Conservation (phyloP, 2,329 filamentous ascomycete genomes). For the Sporothrix phasma region DNA sequence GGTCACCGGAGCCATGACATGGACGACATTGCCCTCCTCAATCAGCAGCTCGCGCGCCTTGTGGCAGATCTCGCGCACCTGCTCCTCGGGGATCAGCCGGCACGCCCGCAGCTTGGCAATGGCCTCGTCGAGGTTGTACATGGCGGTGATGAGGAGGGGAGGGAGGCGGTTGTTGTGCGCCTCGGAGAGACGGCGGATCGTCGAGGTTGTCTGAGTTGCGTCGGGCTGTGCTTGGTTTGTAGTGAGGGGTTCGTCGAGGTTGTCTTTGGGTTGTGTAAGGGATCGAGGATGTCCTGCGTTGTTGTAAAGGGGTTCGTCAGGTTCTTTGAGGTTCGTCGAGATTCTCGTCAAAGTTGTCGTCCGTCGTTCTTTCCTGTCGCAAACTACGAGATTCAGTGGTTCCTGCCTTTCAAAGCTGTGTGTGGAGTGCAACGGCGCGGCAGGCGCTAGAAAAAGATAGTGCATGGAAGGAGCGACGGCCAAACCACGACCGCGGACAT, state of each 20-base stretch:
- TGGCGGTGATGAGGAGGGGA: slow-evolving; percentile 30
- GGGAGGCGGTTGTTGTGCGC: not conserved
- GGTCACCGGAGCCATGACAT: slow-evolving; percentile 88
- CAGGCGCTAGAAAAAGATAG: not conserved
- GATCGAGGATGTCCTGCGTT: too few relatives aligned
- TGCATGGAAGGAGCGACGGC: not conserved
- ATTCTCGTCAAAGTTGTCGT: too few relatives aligned
- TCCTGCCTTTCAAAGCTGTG: too few relatives aligned
- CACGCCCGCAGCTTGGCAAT: slow-evolving; percentile 94
- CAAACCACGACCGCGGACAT: too few relatives aligned
- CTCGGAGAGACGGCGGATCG: too few relatives aligned
- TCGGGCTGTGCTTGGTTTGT: too few relatives aligned
- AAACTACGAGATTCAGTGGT: not conserved
- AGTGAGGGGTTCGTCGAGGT: too few relatives aligned
- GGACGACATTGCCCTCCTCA: slow-evolving; percentile 95
- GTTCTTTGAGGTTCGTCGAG: too few relatives aligned
- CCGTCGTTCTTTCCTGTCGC: not conserved
- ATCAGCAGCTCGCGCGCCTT: slow-evolving; percentile 93
- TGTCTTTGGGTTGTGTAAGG: too few relatives aligned
- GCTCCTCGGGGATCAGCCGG: slow-evolving; percentile 86
- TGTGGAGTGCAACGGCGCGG: not conserved
- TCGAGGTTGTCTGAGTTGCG: not conserved
- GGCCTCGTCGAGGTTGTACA: slow-evolving; percentile 94
- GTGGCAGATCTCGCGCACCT: slow-evolving; percentile 95
- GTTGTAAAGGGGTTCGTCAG: too few relatives aligned